Base-by-base conservation (phyloP, 1,284 basidiomycete species). In the Ceratobasidium sp. region DNA sequence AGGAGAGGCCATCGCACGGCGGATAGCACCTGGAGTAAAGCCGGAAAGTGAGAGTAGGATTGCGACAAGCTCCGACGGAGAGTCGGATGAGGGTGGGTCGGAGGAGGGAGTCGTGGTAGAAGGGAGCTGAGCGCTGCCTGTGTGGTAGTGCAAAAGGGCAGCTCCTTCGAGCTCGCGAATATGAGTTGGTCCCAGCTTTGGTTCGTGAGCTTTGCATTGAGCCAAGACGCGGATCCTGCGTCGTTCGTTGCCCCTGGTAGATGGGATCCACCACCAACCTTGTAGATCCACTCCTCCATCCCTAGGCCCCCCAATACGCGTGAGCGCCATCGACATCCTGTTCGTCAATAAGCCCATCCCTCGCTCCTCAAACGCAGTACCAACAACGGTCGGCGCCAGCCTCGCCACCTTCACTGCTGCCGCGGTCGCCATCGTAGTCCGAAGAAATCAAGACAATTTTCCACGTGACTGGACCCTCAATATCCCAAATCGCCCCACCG, bases 251-350 rank as follows among this genome's bases (percentile, higher is more conserved):
- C 44, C 17, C n/a, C 27, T 65, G 51, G 48, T n/a, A 19, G 51
- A 22, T 15, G 94, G 93, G 1, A 96, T 84, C 89, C 91, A 93
- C 96, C 96, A 97, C 93, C 94, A 97, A 1, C 96, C 96, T 57
- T 91, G 83, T n/a, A 97, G 84, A 82, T 98, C 96, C 57, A 97
- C 85, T 0, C 96, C 96, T 8, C 94, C 93, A 81, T 97, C 96
- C 17, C 89, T 87, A 76, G 86, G 89, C 19, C 96, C 95, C 0
- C 96, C 96, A 19, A 96, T 90, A 14, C 81, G 79, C 17, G 80
- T 76, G 5, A 97, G 86, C 1, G 89, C 86, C 95, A 97, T 97
- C 57, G 92, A 93, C 47, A 97, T 84, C 74, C 89, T 83, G 0
- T 86, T 80, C 56, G 89, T 87, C 1, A 96, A 86, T 3, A 94